Conservation (phyloP, 176 grass and related monocot species). For the barley (Hordeum vulgare) region DNA sequence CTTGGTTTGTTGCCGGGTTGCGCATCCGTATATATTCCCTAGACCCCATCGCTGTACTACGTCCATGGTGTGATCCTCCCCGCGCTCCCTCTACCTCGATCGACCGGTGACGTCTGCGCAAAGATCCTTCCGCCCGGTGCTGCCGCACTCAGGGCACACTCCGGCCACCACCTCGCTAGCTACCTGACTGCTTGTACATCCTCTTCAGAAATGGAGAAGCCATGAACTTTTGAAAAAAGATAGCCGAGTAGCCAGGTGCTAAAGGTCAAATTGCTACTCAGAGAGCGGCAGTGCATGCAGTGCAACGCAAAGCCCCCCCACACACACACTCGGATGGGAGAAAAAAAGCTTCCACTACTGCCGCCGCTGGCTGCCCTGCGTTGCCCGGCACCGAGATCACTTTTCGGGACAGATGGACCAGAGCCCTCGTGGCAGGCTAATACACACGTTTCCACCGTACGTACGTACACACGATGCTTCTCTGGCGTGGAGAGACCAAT, state of each 20-base stretch:
- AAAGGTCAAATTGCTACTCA: constrained; percentile 1
- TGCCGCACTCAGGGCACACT: neutral
- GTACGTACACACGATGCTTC: too few relatives aligned
- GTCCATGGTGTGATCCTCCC: neutral
- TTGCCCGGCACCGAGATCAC: neutral
- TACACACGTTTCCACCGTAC: neutral
- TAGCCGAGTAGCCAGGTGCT: neutral
- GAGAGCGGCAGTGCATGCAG: neutral
- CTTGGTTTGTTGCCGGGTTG: neutral
- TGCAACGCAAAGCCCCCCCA: neutral
- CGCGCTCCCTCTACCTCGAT: neutral
- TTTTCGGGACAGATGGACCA: neutral
- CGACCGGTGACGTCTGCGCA: constrained; percentile 14
- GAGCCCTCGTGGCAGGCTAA: neutral
- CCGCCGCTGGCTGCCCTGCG: neutral
- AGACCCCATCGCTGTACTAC: neutral
- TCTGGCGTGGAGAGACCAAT: too few relatives aligned
- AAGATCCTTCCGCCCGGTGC: neutral
- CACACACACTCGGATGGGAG: neutral
- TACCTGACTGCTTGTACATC: too few relatives aligned
- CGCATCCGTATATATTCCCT: neutral
- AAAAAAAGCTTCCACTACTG: neutral
- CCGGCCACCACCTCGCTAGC: neutral
- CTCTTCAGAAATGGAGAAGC: neutral
- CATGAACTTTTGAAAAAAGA: neutral